Base-by-base conservation (phyloP, 2,329 filamentous ascomycete genomes). In the Verticillium zaregamsianum region DNA sequence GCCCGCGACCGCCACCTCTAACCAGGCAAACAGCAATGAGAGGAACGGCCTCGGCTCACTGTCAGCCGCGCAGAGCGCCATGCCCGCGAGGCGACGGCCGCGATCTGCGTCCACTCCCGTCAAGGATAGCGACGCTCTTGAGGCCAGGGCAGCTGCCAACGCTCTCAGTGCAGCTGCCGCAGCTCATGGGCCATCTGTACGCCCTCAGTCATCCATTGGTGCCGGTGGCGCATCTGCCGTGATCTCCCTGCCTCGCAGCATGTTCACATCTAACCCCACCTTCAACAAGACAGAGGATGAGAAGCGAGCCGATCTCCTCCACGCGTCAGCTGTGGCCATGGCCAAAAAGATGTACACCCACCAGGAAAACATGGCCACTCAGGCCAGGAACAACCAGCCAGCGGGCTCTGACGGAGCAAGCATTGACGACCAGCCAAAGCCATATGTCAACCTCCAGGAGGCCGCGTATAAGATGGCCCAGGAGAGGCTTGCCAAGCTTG, bases 251-350 rank as follows among this genome's bases (percentile, higher is more conserved):
- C 81, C 85, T 39, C 82, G 88, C 64, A 87, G 88, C 64, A 90
- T 96, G 86, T 96, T 90, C 71, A 92, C 90, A 0, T 88, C 90
- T 1, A 79, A 86, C 37, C 92, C 93, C 4, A 89, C 88, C 0
- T 86, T 96, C 3, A 82, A 86, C 31, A 91, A 96, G 69, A 77
- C 87, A 0, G 89, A 95, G 49, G 92, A 97, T 69, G 84, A 88
- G 72, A 87, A 85, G 64, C 86, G 85, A 62, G 85, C 88, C 55
- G 90, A 92, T 66, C 86, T 88, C 5, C 79, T 96, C 3, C 90
- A 89, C 65, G 91, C 92, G 33, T 94, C 92, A 23, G 92, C 93
- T 2, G 80, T 97, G 3, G 91, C 90, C 12, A 96, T 97, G 92
- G 93, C 93, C 7, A 90, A 89, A 74, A 86, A 90, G 67, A 94